Percentiles rank a stretch among this genome's conserved stretches.
Evolutionary conservation across 371 early-diverging fungal genomes (phyloP).

Genomic region (Apophysomyces trapeziformis): DNA sequence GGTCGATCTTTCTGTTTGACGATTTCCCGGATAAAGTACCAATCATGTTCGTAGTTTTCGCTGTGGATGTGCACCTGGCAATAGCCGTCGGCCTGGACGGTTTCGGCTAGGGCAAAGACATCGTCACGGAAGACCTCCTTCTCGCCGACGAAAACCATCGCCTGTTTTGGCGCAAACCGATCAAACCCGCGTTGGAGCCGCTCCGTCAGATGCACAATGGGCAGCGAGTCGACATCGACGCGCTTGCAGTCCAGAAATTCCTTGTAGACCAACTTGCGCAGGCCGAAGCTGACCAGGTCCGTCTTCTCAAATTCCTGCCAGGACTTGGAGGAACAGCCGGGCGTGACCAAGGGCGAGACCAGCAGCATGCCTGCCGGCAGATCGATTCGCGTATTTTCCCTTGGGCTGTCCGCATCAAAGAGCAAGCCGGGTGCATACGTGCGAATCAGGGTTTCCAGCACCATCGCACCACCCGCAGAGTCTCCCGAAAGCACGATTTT

Average conservation of each 20-base stretch:
- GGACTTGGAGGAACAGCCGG: conserved; percentile 31
- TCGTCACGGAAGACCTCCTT: conserved; percentile 49
- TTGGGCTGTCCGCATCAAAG: conserved; percentile 22
- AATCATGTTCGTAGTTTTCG: conserved; percentile 44
- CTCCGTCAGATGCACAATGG: conserved; percentile 28
- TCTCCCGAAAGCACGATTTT: conserved; percentile 46
- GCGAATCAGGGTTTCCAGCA: conserved; percentile 35
- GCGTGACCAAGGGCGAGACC: conserved; percentile 37
- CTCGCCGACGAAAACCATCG: conserved; percentile 38
- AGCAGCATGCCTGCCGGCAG: conserved; percentile 39
- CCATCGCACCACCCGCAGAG: conserved; percentile 41
- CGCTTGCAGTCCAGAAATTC: conserved; percentile 37
- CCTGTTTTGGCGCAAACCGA: conserved; percentile 36
- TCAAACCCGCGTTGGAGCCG: conserved; percentile 27
- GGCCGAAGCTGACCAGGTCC: conserved; percentile 29
- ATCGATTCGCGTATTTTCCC: conserved; percentile 28
- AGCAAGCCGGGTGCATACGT: conserved; percentile 33
- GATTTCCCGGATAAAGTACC: conserved; percentile 47
- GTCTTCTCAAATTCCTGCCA: conserved; percentile 32
- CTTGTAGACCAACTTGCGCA: conserved; percentile 36
- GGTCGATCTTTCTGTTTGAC: conserved; percentile 34
- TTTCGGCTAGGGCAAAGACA: conserved; percentile 26
- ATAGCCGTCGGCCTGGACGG: conserved; percentile 26
- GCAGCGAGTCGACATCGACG: conserved; percentile 28
- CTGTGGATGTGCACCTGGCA: conserved; percentile 25